Evolutionary conservation across 192 early-diverging fungal genomes (phyloP), one percentile per base, ranked within the genome.

Genomic region (Chytriomyces confervae): DNA sequence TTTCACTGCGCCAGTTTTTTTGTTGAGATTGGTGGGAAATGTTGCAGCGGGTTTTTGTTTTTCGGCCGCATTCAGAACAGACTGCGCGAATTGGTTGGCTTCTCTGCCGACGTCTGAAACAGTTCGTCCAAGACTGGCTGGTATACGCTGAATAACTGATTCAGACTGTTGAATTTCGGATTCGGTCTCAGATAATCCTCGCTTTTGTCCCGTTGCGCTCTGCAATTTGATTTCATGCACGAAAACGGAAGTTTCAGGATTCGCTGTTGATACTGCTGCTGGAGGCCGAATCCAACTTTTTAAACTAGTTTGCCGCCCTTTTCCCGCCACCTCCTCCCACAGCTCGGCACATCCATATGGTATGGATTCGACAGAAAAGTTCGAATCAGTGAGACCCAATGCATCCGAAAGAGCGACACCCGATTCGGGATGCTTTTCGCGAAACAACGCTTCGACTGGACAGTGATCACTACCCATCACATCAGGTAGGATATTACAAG

Each of bases 401-500:
- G 71, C 79, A 5, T 62, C 78, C 8, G 11, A 5, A 1, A 83
- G 74, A 6, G 18, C 4, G 36, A 48, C 62, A 8, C 78, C 78
- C 13, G 79, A 80, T 23, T 53, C 69, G 18, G 80, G 82, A 60
- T 86, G 68, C 23, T 10, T 44, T 44, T 67, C 79, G 23, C 60
- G 46, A 7, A 85, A 43, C 5, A 45, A 13, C 24, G 74, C 79
- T 6, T 84, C 76, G 1, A 95, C 91, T 2, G 93, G 94, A 72
- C 94, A 95, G 77, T 95, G 94, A 80, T 95, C 94, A 16, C 91
- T 92, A 6, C 94, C 94, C 63, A 89, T 78, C 11, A 94, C 77
- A 0, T 88, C 69, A 7, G 89, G 84, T 46, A 89, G 79, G 5
- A 93, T 83, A 60, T 90, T 78, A 27, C 90, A 85, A 24, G 75